A percentile compares a stretch with the other conserved stretches of the same genome.
phyloP scores from a whole-genome alignment of 1,284 basidiomycete genomes.

The Xanthoconium separans region DNA sequence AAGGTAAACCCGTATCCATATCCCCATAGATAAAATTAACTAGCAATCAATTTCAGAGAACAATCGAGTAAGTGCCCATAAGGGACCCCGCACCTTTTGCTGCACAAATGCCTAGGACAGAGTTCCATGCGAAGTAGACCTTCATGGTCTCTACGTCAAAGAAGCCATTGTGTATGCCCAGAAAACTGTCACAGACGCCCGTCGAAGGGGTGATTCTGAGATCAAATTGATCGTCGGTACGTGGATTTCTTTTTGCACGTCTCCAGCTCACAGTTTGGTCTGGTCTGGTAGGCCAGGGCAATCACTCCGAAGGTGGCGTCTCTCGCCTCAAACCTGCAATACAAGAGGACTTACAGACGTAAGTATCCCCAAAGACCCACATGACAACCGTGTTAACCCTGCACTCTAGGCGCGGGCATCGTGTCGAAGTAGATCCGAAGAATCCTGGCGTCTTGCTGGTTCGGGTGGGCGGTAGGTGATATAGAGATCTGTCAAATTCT shows the following conservation, averaged over 20 bases:
- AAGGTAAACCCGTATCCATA: conserved; percentile 42
- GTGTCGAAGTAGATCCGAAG: conserved; percentile 62
- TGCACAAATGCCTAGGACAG: conserved; percentile 47
- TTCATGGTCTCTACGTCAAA: conserved; percentile 89
- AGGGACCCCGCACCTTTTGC: not conserved
- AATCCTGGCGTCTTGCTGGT: conserved; percentile 89
- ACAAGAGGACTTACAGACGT: conserved; percentile 81
- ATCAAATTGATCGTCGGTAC: conserved; percentile 85
- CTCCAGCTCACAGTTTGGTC: not conserved
- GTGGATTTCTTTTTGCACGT: conserved; percentile 26
- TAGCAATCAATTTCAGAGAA: conserved; percentile 19
- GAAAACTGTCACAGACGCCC: conserved; percentile 64
- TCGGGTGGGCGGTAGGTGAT: conserved; percentile 41
- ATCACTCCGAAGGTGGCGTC: conserved; percentile 79
- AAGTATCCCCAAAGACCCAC: conserved; percentile 20
- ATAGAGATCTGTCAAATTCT: not conserved
- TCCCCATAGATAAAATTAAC: not conserved
- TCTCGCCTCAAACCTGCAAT: conserved; percentile 93
- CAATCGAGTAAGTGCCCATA: conserved; percentile 18
- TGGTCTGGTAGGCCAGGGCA: conserved; percentile 60
- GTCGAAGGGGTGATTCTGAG: conserved; percentile 59
- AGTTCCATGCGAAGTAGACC: conserved; percentile 71
- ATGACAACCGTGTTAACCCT: not conserved
- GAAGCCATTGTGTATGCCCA: conserved; percentile 80
- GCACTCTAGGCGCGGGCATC: conserved; percentile 12